Evolutionary conservation across 164 flowering plant genomes (phyloP).

Genomic region (Berberis thunbergii): DNA sequence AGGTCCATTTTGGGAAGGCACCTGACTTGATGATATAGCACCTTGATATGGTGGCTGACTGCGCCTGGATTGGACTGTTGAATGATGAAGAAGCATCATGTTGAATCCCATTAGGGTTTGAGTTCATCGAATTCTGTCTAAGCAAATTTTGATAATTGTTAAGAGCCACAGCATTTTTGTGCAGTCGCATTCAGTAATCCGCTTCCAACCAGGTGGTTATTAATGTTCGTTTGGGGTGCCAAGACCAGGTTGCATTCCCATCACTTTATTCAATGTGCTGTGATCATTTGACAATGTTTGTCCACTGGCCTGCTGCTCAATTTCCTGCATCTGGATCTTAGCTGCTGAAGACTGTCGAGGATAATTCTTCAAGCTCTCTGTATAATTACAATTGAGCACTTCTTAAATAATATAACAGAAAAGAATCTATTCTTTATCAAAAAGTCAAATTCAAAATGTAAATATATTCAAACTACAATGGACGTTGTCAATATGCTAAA

Average conservation of each 20-base stretch:
- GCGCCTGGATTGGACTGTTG: slow-evolving; percentile 37
- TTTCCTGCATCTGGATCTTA: slow-evolving; percentile 66
- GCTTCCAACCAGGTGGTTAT: slow-evolving; percentile 32
- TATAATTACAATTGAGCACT: slow-evolving; percentile 6
- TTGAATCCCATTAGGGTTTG: slow-evolving; percentile 35
- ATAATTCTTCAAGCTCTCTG: slow-evolving; percentile 86
- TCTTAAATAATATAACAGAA: background rate
- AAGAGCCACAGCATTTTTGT: slow-evolving; percentile 54
- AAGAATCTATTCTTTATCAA: background rate
- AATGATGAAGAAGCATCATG: slow-evolving; percentile 49
- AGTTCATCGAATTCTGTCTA: slow-evolving; percentile 62
- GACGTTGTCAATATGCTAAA: too few species aligned
- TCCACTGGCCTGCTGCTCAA: slow-evolving; percentile 52
- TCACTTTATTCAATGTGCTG: slow-evolving; percentile 47
- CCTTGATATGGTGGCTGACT: slow-evolving; percentile 45
- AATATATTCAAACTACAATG: background rate
- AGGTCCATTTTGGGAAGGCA: slow-evolving; percentile 34
- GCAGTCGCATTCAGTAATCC: slow-evolving; percentile 50
- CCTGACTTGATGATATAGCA: slow-evolving; percentile 26
- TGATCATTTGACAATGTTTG: slow-evolving; percentile 63
- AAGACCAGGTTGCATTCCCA: slow-evolving; percentile 59
- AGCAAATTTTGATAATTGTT: slow-evolving; percentile 64
- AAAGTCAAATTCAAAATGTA: background rate
- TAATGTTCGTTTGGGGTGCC: slow-evolving; percentile 39
- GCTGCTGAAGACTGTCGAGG: slow-evolving; percentile 48